These are phyloP conservation scores for Sordariomycetes sp. DNA, from an alignment of 2,329 filamentous ascomycete genomes.

Conservation along the genomic window DNA sequence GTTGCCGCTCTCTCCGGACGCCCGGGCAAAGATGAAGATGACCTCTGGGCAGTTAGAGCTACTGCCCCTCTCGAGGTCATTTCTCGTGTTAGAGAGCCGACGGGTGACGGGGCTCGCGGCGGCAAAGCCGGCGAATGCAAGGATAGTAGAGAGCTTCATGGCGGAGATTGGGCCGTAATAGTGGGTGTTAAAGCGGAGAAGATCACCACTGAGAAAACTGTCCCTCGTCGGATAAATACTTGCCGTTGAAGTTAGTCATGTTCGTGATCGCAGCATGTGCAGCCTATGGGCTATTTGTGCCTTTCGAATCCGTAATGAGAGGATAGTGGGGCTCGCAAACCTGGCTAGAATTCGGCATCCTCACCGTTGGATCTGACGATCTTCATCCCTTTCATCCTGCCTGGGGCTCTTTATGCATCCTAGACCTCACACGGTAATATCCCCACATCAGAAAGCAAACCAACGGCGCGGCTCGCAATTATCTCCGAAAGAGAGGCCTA, in stretches of 20 bases:
- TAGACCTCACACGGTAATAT: not conserved
- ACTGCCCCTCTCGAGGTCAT: slow-evolving; percentile 12
- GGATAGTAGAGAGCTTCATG: not conserved
- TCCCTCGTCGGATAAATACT: not conserved
- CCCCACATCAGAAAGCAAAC: not conserved
- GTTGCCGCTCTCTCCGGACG: slow-evolving; percentile 22
- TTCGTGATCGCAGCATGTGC: not conserved
- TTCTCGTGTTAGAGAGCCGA: not conserved
- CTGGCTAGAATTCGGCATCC: not conserved
- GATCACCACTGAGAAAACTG: not conserved
- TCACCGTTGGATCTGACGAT: not conserved
- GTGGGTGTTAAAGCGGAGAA: not conserved
- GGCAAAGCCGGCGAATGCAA: not conserved
- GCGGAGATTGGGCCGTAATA: not conserved
- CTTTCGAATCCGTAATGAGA: not conserved
- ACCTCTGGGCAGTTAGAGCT: slow-evolving; percentile 17
- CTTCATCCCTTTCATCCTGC: not conserved
- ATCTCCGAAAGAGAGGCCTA: not conserved
- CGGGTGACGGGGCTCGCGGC: not conserved
- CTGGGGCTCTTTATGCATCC: not conserved
- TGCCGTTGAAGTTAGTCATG: not conserved
- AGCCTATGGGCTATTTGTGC: not conserved
- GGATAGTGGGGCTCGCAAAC: not conserved
- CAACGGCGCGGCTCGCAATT: not conserved
- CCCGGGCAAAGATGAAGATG: slow-evolving; percentile 26